phyloP scores from a whole-genome alignment of 768 basidiomycete species.

The Kwoniella botswanensis region DNA sequence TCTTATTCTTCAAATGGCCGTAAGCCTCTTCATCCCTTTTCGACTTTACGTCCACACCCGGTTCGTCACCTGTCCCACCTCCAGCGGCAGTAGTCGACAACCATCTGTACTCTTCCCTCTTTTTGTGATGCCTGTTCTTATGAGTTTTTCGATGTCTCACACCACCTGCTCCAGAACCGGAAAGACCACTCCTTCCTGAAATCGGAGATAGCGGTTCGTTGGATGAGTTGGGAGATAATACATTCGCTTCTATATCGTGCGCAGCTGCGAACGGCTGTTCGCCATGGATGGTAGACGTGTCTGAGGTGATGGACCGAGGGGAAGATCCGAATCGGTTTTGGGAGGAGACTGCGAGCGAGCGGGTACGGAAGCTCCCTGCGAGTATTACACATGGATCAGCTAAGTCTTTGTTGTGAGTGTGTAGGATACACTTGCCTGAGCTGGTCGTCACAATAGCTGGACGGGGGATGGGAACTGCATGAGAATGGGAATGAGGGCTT shows the following conservation, averaged over 20 bases:
- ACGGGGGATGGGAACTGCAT: background rate
- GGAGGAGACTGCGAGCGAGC: constrained; percentile 23
- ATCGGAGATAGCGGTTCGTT: constrained; percentile 7
- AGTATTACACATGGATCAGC: background rate
- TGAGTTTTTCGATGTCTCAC: constrained; percentile 15
- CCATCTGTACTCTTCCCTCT: constrained; percentile 40
- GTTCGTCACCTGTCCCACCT: constrained; percentile 55
- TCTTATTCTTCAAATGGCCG: constrained; percentile 41
- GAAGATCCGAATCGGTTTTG: background rate
- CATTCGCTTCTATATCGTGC: constrained; percentile 17
- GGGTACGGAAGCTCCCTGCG: constrained; percentile 25
- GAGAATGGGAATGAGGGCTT: background rate
- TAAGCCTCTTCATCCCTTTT: constrained; percentile 53
- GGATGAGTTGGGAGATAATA: constrained; percentile 9
- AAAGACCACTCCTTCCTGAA: background rate
- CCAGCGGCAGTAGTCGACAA: constrained; percentile 24
- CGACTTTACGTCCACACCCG: constrained; percentile 55
- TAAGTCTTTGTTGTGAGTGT: background rate
- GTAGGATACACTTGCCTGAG: constrained; percentile 4
- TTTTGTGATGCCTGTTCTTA: constrained; percentile 15
- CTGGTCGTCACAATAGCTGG: constrained; percentile 5
- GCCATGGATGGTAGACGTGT: background rate
- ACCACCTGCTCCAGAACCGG: background rate
- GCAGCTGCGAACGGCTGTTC: background rate
- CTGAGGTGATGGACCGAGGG: background rate